Percentiles rank a stretch among this genome's conserved stretches.
phyloP scores from a whole-genome alignment of 345 rosid genomes.

The Gossypium bickii region DNA sequence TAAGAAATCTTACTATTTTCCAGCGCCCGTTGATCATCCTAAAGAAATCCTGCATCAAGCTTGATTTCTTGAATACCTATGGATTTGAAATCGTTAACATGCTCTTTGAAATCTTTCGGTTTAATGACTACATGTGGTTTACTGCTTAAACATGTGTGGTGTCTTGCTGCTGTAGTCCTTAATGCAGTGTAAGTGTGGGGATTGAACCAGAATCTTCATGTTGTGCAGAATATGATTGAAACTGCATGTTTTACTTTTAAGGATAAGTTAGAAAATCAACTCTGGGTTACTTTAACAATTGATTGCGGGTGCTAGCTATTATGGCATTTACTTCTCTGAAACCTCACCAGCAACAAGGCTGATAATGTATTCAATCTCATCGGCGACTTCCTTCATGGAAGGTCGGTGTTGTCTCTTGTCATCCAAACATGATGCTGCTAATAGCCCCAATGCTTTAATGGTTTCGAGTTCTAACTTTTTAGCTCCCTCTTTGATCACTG shows the following conservation, averaged over 20 bases:
- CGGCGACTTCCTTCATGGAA: background rate
- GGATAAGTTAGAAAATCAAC: background rate
- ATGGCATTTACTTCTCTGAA: background rate
- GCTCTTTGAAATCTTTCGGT: background rate
- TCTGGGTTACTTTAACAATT: background rate
- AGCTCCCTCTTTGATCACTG: background rate
- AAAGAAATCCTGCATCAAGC: background rate
- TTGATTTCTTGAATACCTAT: background rate
- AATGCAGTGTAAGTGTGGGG: background rate
- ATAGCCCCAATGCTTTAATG: background rate
- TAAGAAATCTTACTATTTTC: background rate
- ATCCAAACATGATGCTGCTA: background rate
- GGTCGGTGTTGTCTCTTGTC: background rate
- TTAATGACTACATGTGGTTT: background rate
- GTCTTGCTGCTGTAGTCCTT: background rate
- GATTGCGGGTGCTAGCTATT: background rate
- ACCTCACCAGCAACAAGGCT: background rate
- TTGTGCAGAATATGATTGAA: background rate
- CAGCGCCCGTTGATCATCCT: background rate
- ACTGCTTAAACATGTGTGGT: background rate
- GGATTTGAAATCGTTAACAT: background rate
- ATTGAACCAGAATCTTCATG: background rate
- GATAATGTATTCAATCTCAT: conserved; percentile 1
- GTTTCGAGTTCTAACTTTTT: background rate
- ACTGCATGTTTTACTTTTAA: conserved; percentile 7